phyloP scores from a whole-genome alignment of 306 rosid species.

The Spatholobus suberectus region DNA sequence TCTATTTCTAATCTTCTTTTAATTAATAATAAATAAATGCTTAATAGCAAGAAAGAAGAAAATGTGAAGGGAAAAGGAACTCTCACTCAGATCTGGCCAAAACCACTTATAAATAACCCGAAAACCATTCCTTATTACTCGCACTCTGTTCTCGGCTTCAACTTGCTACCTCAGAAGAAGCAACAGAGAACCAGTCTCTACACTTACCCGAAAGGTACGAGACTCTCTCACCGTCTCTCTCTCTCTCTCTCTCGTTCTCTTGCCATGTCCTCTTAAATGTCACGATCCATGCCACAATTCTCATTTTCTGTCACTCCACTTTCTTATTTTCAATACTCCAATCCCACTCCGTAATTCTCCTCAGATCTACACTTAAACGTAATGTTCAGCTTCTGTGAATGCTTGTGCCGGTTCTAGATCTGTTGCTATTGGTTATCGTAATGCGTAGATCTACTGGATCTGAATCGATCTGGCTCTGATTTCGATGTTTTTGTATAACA shows the following conservation, averaged over 20 bases:
- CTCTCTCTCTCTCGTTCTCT: not conserved
- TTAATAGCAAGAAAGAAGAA: not conserved
- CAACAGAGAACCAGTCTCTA: slow-evolving; percentile 48
- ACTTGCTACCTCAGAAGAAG: slow-evolving; percentile 21
- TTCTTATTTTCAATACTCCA: not conserved
- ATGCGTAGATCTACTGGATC: slow-evolving; percentile 56
- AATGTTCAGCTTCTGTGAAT: not conserved
- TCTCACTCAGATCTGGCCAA: slow-evolving; percentile 44
- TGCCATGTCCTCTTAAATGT: not conserved
- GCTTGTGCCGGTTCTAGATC: slow-evolving; percentile 41
- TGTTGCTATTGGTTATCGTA: not conserved
- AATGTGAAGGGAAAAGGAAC: not conserved
- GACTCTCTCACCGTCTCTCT: slow-evolving; percentile 6
- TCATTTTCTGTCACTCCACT: not conserved
- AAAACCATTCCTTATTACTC: not conserved
- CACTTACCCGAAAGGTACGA: slow-evolving; percentile 45
- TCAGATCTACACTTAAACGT: slow-evolving; percentile 32
- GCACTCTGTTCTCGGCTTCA: slow-evolving; percentile 53
- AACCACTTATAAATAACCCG: slow-evolving; percentile 58
- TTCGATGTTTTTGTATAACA: not conserved
- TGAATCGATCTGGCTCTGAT: slow-evolving; percentile 14
- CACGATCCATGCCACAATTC: not conserved
- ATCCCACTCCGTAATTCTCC: not conserved
- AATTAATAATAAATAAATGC: not conserved
- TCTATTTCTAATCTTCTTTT: not conserved